Conservation (phyloP, 495 filamentous ascomycete genomes). For the Talaromyces adpressus region DNA sequence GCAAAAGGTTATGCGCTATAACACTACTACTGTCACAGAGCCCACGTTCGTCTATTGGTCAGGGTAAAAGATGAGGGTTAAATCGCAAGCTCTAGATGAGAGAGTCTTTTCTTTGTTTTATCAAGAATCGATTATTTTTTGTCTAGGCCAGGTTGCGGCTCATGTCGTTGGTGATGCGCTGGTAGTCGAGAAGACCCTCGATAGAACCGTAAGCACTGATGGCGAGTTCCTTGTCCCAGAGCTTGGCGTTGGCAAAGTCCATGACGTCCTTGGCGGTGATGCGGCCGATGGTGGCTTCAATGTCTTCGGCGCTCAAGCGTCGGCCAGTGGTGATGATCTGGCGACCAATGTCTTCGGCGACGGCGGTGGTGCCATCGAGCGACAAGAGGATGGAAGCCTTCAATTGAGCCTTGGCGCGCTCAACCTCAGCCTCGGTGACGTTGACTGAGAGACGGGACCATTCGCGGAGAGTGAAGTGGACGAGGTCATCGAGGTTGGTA, state of each 20-base stretch:
- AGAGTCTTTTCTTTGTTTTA: background rate
- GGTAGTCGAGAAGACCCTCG: conserved; percentile 87
- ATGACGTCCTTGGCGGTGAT: conserved; percentile 97
- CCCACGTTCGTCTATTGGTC: conserved; percentile 9
- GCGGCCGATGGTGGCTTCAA: conserved; percentile 78
- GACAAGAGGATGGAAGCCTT: conserved; percentile 97
- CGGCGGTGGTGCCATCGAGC: conserved; percentile 93
- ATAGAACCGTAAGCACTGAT: conserved; percentile 87
- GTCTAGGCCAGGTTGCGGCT: conserved; percentile 53
- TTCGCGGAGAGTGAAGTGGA: conserved; percentile 97
- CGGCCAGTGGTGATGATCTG: conserved; percentile 97
- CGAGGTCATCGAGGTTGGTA: conserved; percentile 81
- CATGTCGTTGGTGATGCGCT: conserved; percentile 83
- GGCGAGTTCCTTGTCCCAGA: conserved; percentile 97
- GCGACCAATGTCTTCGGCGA: conserved; percentile 96
- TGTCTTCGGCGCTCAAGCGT: conserved; percentile 83
- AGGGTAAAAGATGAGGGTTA: conserved; percentile 5
- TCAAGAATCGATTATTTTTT: background rate
- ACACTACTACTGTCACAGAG: conserved; percentile 12
- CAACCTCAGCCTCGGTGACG: conserved; percentile 84
- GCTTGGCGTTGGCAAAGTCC: conserved; percentile 79
- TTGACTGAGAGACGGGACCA: conserved; percentile 86
- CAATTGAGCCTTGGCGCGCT: conserved; percentile 98
- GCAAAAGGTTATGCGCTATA: conserved; percentile 9
- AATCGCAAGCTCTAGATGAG: conserved; percentile 6